A percentile compares a stretch with the other conserved stretches of the same genome.
phyloP scores from a whole-genome alignment of 2,329 filamentous ascomycete species.

The Colletotrichum sp. region DNA sequence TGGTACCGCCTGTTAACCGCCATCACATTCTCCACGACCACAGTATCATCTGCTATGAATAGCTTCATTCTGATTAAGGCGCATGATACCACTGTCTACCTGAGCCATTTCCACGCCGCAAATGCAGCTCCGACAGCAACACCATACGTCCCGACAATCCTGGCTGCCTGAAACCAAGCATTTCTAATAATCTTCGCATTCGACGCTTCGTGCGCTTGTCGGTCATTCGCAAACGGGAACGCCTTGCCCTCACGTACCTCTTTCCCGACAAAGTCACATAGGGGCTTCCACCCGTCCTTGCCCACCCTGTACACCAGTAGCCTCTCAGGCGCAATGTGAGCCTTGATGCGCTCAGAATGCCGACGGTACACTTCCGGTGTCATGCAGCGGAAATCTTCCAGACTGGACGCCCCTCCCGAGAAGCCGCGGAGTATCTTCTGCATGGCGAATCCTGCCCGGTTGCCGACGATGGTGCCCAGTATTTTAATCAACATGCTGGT shows the following conservation, averaged over 20 bases:
- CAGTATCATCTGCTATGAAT: background rate
- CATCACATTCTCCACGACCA: background rate
- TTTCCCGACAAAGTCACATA: constrained; percentile 45
- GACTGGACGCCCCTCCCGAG: constrained; percentile 17
- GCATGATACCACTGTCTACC: background rate
- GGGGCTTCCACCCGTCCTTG: constrained; percentile 45
- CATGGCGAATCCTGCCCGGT: constrained; percentile 25
- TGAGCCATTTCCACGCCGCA: background rate
- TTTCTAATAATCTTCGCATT: background rate
- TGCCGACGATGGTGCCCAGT: constrained; percentile 35
- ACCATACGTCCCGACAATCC: background rate
- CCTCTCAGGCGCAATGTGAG: background rate
- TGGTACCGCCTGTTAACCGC: background rate
- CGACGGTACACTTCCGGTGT: background rate
- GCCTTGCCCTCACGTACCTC: constrained; percentile 32
- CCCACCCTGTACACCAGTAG: constrained; percentile 15
- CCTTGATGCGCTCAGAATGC: constrained; percentile 16
- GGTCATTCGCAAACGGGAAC: constrained; percentile 39
- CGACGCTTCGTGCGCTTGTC: background rate
- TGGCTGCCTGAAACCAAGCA: constrained; percentile 44
- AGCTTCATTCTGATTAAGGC: background rate
- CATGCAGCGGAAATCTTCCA: background rate
- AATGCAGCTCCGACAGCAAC: background rate
- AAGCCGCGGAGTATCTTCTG: constrained; percentile 33
- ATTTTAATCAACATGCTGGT: constrained; percentile 22